These are phyloP conservation scores for Malus hybrid DNA, from an alignment of 331 rosid genomes.

Conservation along the genomic window DNA sequence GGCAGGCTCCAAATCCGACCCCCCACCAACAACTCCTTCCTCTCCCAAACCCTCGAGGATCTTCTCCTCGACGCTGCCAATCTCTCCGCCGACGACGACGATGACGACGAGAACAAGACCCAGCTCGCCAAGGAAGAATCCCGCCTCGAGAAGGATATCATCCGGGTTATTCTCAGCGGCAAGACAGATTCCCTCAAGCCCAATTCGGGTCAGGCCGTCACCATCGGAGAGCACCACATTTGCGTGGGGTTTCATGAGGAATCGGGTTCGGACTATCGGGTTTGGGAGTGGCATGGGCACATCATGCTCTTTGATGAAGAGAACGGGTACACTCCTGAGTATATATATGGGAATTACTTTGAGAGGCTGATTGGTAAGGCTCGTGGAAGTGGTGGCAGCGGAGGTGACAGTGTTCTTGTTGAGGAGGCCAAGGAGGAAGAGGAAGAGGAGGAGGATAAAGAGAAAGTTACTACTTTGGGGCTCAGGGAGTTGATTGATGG, in stretches of 20 bases:
- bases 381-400: not conserved
- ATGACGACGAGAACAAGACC: conserved; percentile 23
- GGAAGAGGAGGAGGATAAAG: conserved; percentile 14
- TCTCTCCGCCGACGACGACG: conserved; percentile 23
- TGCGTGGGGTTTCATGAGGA: conserved; percentile 83
- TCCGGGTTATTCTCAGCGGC: conserved; percentile 53
- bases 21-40: conserved; percentile 29
- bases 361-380: conserved; percentile 42
- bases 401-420: not conserved
- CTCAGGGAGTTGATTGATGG: conserved; percentile 65
- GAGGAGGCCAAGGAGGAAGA: conserved; percentile 18
- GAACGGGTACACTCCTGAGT: conserved; percentile 73
- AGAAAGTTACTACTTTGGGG: conserved; percentile 43
- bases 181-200: conserved; percentile 52
- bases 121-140: conserved; percentile 60
- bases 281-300: conserved; percentile 99
- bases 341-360: conserved; percentile 86
- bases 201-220: conserved; percentile 82
- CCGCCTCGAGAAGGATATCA: conserved; percentile 60
- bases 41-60: conserved; percentile 71
- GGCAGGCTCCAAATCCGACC: conserved; percentile 65
- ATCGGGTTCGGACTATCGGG: conserved; percentile 66
- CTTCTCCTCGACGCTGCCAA: conserved; percentile 54
- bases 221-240: conserved; percentile 65
- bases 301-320: conserved; percentile 75